Conservation (phyloP, 2,329 filamentous ascomycete genomes). For the Pezicula rhizophila region DNA sequence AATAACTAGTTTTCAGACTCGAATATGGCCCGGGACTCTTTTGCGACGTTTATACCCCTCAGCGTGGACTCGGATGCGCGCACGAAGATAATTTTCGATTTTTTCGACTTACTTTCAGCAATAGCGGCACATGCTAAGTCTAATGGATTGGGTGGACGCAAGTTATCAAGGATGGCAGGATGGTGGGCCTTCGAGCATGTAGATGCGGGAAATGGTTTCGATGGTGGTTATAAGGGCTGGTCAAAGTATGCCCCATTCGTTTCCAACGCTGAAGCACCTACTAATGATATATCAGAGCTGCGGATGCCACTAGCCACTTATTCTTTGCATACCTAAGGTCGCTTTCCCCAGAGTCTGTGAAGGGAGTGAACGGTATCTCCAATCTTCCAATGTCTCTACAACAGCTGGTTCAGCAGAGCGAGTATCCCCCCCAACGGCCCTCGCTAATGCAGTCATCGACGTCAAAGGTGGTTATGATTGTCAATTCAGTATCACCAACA, state of each 20-base stretch:
- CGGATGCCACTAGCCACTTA: conserved; percentile 90
- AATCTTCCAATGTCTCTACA: conserved; percentile 85
- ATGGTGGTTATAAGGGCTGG: conserved; percentile 90
- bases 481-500: conserved; percentile 88
- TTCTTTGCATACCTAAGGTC: conserved; percentile 97
- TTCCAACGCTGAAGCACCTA: not conserved
- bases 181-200: conserved; percentile 98
- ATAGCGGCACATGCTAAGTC: conserved; percentile 88
- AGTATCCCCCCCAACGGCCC: conserved; percentile 82
- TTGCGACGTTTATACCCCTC: conserved; percentile 92
- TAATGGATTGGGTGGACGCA: conserved; percentile 88
- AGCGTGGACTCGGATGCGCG: conserved; percentile 84
- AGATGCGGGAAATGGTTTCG: conserved; percentile 85
- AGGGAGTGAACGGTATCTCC: conserved; percentile 71
- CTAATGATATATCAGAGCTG: conserved; percentile 53
- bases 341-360: conserved; percentile 67
- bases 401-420: conserved; percentile 82
- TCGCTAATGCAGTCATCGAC: conserved; percentile 72
- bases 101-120: conserved; percentile 88
- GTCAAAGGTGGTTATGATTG: conserved; percentile 92
- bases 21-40: conserved; percentile 83
- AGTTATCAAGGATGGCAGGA: conserved; percentile 88
- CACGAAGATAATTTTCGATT: conserved; percentile 87
- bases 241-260: conserved; percentile 50
- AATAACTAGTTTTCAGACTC: conserved; percentile 57